Conservation (phyloP, 164 flowering plant genomes). For the Kalanchoe fedtschenkoi region DNA sequence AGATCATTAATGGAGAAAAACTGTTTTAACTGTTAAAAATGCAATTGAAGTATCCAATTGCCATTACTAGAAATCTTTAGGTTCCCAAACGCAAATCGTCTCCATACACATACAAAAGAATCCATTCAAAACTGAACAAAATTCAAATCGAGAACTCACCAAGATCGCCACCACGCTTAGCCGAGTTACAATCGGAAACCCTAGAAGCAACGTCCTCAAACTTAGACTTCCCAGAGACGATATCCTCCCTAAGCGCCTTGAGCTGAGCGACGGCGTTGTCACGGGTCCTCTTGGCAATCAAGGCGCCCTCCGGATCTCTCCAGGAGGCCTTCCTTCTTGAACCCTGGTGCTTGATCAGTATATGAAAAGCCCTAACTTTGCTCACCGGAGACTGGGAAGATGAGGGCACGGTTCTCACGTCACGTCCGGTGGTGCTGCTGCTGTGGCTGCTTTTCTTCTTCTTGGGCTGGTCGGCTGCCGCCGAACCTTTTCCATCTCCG, state of each 20-base stretch:
- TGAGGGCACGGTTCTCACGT: constrained; percentile 20
- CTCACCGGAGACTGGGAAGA: constrained; percentile 8
- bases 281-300: constrained; percentile 56
- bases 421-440: constrained; percentile 11
- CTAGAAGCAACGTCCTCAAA: constrained; percentile 67
- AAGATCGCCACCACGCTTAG: constrained; percentile 97
- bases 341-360: constrained; percentile 83
- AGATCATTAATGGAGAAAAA: not conserved
- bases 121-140: not conserved
- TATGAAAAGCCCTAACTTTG: constrained; percentile 51
- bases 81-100: not conserved
- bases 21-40: not conserved
- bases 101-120: not conserved
- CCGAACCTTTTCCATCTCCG: not conserved
- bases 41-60: not conserved
- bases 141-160: constrained; percentile 28
- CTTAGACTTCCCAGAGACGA: constrained; percentile 57
- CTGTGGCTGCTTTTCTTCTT: constrained; percentile 25
- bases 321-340: constrained; percentile 86
- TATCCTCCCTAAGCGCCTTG: constrained; percentile 49
- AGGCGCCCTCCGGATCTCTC: constrained; percentile 87
- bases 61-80: no score
- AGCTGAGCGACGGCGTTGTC: constrained; percentile 69
- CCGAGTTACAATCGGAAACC: constrained; percentile 87
- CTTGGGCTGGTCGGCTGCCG: constrained; percentile 4